Evolutionary conservation across 441 rosid species (phyloP).

Genomic region (Erodium trifolium): DNA sequence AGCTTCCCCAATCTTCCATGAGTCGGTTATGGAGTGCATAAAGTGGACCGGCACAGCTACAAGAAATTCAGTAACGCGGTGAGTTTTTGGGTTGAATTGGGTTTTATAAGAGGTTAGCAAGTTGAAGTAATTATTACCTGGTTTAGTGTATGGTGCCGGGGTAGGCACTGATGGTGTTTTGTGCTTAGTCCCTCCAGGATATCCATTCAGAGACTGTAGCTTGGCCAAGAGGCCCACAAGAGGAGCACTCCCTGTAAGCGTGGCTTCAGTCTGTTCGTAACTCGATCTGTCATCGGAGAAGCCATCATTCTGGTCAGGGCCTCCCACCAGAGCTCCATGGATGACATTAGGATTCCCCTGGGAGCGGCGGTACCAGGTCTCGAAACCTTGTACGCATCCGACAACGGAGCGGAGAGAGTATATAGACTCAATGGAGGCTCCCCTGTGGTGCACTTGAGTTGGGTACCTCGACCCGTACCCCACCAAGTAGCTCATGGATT

Average conservation of each 20-base stretch:
- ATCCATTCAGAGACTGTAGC: conserved; percentile 33
- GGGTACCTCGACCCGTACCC: conserved; percentile 69
- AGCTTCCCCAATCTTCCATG: conserved; percentile 42
- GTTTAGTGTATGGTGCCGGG: conserved; percentile 22
- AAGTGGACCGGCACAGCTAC: conserved; percentile 36
- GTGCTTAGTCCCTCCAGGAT: conserved; percentile 17
- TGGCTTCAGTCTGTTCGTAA: conserved; percentile 78
- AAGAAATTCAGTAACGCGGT: neutral
- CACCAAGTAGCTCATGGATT: conserved; percentile 61
- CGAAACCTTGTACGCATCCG: conserved; percentile 65
- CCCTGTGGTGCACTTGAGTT: conserved; percentile 70
- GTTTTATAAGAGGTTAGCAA: too few species aligned
- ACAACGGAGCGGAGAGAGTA: conserved; percentile 36
- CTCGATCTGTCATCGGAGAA: conserved; percentile 53
- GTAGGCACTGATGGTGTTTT: neutral
- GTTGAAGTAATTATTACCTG: conserved; percentile 22
- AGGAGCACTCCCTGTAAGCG: conserved; percentile 60
- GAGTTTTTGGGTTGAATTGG: too few species aligned
- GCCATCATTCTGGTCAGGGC: conserved; percentile 65
- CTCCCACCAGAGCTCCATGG: conserved; percentile 79
- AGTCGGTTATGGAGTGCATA: conserved; percentile 51
- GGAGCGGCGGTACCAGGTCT: conserved; percentile 53
- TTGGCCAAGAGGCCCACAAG: conserved; percentile 73
- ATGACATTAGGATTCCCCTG: conserved; percentile 62
- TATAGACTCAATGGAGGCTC: conserved; percentile 62